Evolutionary conservation across 306 rosid genomes (phyloP).

Genomic region (Ormosia semicastrata): DNA sequence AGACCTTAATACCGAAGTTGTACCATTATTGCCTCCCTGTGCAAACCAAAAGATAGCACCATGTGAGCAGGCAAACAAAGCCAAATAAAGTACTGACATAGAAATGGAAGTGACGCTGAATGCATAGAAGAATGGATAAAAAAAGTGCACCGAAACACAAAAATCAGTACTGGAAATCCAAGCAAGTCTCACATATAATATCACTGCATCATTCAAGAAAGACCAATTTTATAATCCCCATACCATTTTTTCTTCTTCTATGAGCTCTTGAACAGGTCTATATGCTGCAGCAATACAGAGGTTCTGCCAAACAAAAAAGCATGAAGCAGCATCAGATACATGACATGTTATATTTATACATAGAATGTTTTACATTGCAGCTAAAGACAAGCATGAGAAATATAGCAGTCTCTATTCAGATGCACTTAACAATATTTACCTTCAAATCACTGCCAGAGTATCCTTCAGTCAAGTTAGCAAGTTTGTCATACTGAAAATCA

Average conservation of each 20-base stretch:
- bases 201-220: not conserved
- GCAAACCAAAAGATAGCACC: slow-evolving; percentile 10
- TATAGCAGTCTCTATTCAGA: not conserved
- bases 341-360: not conserved
- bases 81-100: not conserved
- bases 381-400: not conserved
- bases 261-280: slow-evolving; percentile 91
- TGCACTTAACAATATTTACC: slow-evolving; percentile 44
- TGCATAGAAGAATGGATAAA: not conserved
- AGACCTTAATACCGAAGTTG: slow-evolving; percentile 43
- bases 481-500: slow-evolving; percentile 69
- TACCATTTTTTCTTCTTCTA: slow-evolving; percentile 81
- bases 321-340: slow-evolving; percentile 9
- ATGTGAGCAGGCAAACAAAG: not conserved
- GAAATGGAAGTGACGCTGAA: not conserved
- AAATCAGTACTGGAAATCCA: not conserved
- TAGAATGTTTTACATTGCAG: not conserved
- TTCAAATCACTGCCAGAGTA: slow-evolving; percentile 98
- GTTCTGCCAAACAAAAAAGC: slow-evolving; percentile 59
- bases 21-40: slow-evolving; percentile 45
- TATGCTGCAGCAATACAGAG: slow-evolving; percentile 96
- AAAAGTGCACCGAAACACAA: not conserved
- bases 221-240: not conserved
- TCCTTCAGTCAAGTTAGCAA: slow-evolving; percentile 85
- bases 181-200: not conserved